Evolutionary conservation across 257 asterid species (phyloP), one percentile per base, ranked within the genome.

Genomic region (Mitragyna speciosa): DNA sequence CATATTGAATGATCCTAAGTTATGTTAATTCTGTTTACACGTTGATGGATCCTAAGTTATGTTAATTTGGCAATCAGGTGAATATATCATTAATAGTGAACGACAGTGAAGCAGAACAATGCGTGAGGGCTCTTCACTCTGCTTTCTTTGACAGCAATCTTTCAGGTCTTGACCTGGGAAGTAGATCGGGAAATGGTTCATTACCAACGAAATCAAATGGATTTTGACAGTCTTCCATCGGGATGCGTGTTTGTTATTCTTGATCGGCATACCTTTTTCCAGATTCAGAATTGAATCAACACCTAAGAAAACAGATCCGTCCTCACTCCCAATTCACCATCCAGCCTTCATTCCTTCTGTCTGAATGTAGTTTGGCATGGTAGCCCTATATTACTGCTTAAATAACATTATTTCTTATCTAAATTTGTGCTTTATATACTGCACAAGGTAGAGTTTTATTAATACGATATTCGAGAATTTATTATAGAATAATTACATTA

Each of bases 41-140:
- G n/a, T 45, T 26, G 4, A 28, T 5, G 24, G 58, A 36, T 69
- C 73, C 8, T 22, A 45, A 47, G 9, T 39, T 16, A 39, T 52
- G 22, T 20, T 17, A 12, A 12, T 70, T 26, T 59, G 69, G 7
- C 15, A 31, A 64, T 10, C 83, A 87, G 90, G 97, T 93, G 65
- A 93, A 93, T 84, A 93, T 92, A 72, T 93, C 97, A 16, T 72
- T 93, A 75, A 93, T 93, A 78, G 98, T 93, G 58, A 92, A 89
- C 64, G 98, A 93, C 82, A 87, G 88, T 58, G 97, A 93, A 87
- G 89, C 98, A 63, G 98, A 90, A 86, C 83, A 86, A 72, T 90
- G 98, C 49, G 95, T 92, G 45, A 87, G 92, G 88, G 90, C 94
- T 77, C 94, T 94, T 77, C 98, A 94, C 82, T 54, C 86, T 0